Percentiles rank a stretch among this genome's conserved stretches.
These are phyloP conservation scores for Hagleromyces aurorensis DNA, from an alignment of 805 yeast species.

Conservation along the genomic window DNA sequence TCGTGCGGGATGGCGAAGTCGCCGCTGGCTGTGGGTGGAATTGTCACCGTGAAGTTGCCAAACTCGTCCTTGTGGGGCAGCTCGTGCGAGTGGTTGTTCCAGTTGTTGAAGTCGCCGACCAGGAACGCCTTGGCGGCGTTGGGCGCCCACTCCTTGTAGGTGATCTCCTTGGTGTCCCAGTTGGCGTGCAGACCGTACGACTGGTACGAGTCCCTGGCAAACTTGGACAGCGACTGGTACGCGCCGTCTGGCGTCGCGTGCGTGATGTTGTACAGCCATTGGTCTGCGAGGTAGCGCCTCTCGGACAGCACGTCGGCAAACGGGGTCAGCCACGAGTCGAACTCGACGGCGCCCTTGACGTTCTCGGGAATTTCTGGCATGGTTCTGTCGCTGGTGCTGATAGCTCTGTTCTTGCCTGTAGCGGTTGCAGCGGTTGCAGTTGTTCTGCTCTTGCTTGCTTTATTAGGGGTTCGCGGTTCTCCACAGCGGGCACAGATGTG, in stretches of 20 bases:
- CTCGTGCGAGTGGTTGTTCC: conserved; percentile 55
- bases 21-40: conserved; percentile 42
- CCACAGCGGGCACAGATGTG: too few species aligned
- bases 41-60: conserved; percentile 59
- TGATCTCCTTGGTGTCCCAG: conserved; percentile 42
- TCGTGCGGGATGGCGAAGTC: conserved; percentile 69
- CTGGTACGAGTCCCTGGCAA: conserved; percentile 67
- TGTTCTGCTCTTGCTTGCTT: too few species aligned
- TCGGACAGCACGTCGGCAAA: conserved; percentile 56
- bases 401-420: too few species aligned
- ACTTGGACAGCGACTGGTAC: conserved; percentile 59
- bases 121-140: conserved; percentile 67
- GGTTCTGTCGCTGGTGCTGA: conserved; percentile 1
- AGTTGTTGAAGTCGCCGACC: conserved; percentile 88
- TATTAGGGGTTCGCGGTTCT: too few species aligned
- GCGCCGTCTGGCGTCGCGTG: conserved; percentile 32
- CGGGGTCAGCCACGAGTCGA: conserved; percentile 87
- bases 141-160: conserved; percentile 84
- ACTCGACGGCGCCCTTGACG: conserved; percentile 53
- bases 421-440: too few species aligned
- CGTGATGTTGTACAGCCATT: conserved; percentile 49
- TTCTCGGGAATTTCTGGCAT: conserved; percentile 27
- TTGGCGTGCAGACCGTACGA: conserved; percentile 69
- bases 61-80: conserved; percentile 49
- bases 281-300: conserved; percentile 57